Base-by-base conservation (phyloP, 2,329 filamentous ascomycete genomes). In the Diplodia mutila region DNA sequence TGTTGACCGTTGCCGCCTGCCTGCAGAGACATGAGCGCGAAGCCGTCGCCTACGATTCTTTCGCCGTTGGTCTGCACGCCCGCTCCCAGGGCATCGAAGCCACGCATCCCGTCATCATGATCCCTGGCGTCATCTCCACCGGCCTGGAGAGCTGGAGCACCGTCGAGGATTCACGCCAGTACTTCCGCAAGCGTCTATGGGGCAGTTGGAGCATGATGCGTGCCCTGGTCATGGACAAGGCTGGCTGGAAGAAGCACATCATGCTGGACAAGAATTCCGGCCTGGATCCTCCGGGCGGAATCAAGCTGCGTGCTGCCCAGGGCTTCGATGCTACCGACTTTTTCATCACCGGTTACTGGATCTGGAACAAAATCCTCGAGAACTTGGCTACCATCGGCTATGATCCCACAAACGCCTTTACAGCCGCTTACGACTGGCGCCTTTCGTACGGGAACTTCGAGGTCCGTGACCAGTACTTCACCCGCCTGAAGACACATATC, bases 121-220 rank as follows among this genome's bases (percentile, higher is more conserved):
- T 99, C 11, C 95, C 95, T 0, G 95, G 95, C 4, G 95, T 99
- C 68, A 99, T 99, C 72, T 98, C 95, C 0, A 98, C 95, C 0
- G 95, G 95, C 1, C 86, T 99, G 27, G 95, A 99, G 80, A 97
- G 93, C 57, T 99, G 95, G 95, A 93, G 94, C 4, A 98, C 95
- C 0, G 67, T 65, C 18, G 91, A 94, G 75, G 83, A 85, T 51
- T 97, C 94, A 8, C 87, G 93, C 42, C 91, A 90, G 68, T 99
- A 98, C 80, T 99, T 99, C 79, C 86, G 95, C 70, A 97, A 96
- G 81, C 86, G 95, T 65, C 82, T 99, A 61, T 99, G 95, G 95
- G 95, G 95, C 4, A 97, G 93, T 72, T 99, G 96, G 95, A 97
- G 88, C 71, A 99, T 99, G 95, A 97, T 99, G 93, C 87, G 91